Conservation (phyloP, 805 yeast species). For the Lipomyces sp. region DNA sequence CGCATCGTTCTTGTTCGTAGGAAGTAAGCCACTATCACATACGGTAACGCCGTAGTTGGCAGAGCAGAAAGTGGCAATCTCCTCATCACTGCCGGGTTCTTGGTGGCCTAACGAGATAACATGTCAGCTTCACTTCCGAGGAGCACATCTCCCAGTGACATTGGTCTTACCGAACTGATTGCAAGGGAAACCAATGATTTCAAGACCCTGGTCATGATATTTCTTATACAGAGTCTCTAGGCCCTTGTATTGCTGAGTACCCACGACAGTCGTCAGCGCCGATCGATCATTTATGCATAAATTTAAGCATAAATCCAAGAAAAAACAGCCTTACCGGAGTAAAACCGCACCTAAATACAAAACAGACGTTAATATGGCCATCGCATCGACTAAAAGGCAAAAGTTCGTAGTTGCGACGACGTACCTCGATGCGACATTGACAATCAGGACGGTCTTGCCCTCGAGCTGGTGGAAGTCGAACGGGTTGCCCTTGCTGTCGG, state of each 20-base stretch:
- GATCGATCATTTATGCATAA: background rate
- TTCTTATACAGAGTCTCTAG: conserved; percentile 65
- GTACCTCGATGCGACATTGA: conserved; percentile 86
- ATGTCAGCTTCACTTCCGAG: too few relatives aligned
- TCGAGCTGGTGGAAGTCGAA: conserved; percentile 59
- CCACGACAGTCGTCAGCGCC: too few relatives aligned
- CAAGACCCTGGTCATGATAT: conserved; percentile 61
- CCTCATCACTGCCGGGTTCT: conserved; percentile 66
- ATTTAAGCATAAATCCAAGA: too few relatives aligned
- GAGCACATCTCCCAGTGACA: too few relatives aligned
- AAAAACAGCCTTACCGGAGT: conserved; percentile 32
- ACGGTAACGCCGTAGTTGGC: conserved; percentile 77
- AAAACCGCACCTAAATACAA: conserved; percentile 28
- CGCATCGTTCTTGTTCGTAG: too few relatives aligned
- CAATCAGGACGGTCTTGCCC: conserved; percentile 79
- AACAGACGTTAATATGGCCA: background rate
- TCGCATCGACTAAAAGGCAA: background rate
- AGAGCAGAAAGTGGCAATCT: conserved; percentile 65
- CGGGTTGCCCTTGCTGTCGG: conserved; percentile 56
- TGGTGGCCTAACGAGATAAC: too few relatives aligned
- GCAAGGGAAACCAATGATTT: conserved; percentile 82
- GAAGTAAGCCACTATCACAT: background rate
- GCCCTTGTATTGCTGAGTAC: conserved; percentile 72
- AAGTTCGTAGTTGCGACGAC: background rate
- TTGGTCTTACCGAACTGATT: conserved; percentile 83